These are phyloP conservation scores for Globisporangium spiculum DNA, from an alignment of 352 stramenopile genomes.

Conservation along the genomic window DNA sequence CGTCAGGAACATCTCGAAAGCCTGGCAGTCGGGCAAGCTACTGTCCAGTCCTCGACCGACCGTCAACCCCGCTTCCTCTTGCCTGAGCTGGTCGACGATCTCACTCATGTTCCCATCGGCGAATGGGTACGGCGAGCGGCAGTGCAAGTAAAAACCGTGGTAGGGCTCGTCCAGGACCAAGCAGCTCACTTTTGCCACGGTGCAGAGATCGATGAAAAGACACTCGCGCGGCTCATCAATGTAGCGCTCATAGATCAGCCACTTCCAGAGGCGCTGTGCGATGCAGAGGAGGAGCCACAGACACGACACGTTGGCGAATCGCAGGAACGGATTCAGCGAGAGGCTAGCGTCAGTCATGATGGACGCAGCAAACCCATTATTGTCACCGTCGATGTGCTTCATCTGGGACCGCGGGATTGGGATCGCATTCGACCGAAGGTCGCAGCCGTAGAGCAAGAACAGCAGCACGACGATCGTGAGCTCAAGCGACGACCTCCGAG, in stretches of 20 bases:
- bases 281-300: slow-evolving; percentile 79
- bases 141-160: slow-evolving; percentile 95
- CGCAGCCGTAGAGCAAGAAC: slow-evolving; percentile 87
- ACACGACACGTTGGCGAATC: slow-evolving; percentile 87
- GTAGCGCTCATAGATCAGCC: slow-evolving; percentile 82
- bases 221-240: slow-evolving; percentile 63
- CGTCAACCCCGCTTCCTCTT: slow-evolving; percentile 87
- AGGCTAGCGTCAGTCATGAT: slow-evolving; percentile 29
- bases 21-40: slow-evolving; percentile 79
- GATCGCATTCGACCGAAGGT: slow-evolving; percentile 45
- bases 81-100: slow-evolving; percentile 87
- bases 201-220: slow-evolving; percentile 94
- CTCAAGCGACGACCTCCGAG: slow-evolving; percentile 69
- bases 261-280: slow-evolving; percentile 87
- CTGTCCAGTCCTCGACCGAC: slow-evolving; percentile 83
- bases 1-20: slow-evolving; percentile 92
- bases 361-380: slow-evolving; percentile 26
- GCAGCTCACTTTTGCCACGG: slow-evolving; percentile 91
- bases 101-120: slow-evolving; percentile 93
- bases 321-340: slow-evolving; percentile 82
- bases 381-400: slow-evolving; percentile 39
- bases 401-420: slow-evolving; percentile 58
- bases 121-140: slow-evolving; percentile 89
- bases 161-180: slow-evolving; percentile 91
- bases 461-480: slow-evolving; percentile 84